Base-by-base conservation (phyloP, 139 green algal genomes). In the Asterochloris sp. region DNA sequence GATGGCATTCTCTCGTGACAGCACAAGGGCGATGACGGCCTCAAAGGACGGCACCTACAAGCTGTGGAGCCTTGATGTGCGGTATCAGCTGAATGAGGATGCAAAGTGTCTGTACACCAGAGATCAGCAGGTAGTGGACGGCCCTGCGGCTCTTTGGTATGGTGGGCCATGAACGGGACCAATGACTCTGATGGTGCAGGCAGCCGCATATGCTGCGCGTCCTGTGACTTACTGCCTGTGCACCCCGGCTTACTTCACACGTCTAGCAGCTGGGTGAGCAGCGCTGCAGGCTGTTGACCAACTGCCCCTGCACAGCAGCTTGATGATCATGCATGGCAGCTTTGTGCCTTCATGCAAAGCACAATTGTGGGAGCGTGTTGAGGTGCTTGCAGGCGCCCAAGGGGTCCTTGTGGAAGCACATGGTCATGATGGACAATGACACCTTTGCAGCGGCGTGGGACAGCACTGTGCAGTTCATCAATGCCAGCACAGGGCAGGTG, bases 1-100 rank as follows among this genome's bases (percentile, higher is more conserved):
- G 75, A 29, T 92, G 9, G 80, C 80, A 28, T 91, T 92, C 79
- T 87, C 83, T 2, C 87, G 85, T 12, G 89, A 91, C 78, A 67
- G 82, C 29, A 82, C 69, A 16, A 78, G 79, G 29, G 79, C 76
- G 29, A 82, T 83, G 10, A 90, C 82, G n/a, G 87, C 87, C 12
- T 87, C 82, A 8, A 81, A 84, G 29, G 87, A 90, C 27, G 74
- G 76, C 27, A 86, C 82, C 11, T 80, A 84, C 64, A 69, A 78
- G 6, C 62, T 89, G 8, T 92, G 89, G 89, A 88, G 87, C 78
- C 85, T 92, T 29, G 81, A 84, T 29, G 89, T 92, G 62, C 64
- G 87, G 12, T 87, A 86, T 66, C 24, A 79, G 13, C 78, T 74
- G 29, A 54, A 87, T n/a, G 87, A 88, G 79, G 87, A 87, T 14